Base-by-base conservation (phyloP, 257 asterid genomes). In the Solanum arcanum region DNA sequence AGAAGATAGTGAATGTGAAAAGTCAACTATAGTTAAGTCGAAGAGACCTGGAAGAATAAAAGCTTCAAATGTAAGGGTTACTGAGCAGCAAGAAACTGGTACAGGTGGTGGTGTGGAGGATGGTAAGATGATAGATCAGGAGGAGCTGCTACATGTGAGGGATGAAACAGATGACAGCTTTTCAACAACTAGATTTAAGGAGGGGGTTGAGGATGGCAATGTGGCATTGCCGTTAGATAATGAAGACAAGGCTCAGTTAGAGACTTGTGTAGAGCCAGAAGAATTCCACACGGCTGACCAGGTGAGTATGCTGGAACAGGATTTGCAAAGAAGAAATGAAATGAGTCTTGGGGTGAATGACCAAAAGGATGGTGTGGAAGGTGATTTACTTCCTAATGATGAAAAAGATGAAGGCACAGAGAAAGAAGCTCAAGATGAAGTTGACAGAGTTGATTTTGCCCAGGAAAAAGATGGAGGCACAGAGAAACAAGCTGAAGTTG, bases 11-110 rank as follows among this genome's bases (percentile, higher is more conserved):
- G 89, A 80, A 42, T 90, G 87, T 88, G 93, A 93, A 85, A 90
- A 89, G 83, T 90, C 93, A 10, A 92, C 92, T 60, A 91, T 92
- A 87, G 94, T 92, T 86, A 94, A 92, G 90, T 92, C 97, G 33
- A 91, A 91, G 90, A 91, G 94, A 86, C 93, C 90, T 3, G 97
- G 94, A 49, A 92, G 95, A 89, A 86, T 94, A 86, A 90, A 93
- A 86, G 95, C 92, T 85, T 91, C 93, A 5, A 91, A 91, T 90
- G 86, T 86, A 69, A 72, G 80, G 87, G 91, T 49, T 81, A 90
- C 90, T 88, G 94, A 90, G 86, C 83, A 88, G 72, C 89, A 75
- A 87, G 92, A 90, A 68, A 87, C 76, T 84, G 94, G 89, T 89
- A 75, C 87, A 85, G 90, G 69, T 74, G 94, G 88, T 90, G 86